These are phyloP conservation scores for Cercospora janseana DNA, from an alignment of 2,329 filamentous ascomycete genomes.

Conservation along the genomic window DNA sequence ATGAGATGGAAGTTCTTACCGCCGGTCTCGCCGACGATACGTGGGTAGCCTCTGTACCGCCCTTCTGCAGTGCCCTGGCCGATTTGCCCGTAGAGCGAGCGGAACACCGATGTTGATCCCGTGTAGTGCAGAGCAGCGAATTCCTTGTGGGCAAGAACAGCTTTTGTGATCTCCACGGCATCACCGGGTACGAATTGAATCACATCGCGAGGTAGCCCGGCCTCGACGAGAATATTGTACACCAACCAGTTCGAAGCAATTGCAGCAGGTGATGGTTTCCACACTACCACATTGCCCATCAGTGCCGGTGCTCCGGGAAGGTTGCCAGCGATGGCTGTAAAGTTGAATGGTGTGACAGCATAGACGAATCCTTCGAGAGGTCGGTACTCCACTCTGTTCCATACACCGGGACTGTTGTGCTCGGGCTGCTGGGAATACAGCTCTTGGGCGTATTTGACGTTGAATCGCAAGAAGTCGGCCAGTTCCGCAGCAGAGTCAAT, in stretches of 20 bases:
- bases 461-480: constrained; percentile 85
- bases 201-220: constrained; percentile 82
- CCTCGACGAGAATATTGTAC: constrained; percentile 86
- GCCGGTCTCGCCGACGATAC: constrained; percentile 85
- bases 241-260: constrained; percentile 89
- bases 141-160: constrained; percentile 70
- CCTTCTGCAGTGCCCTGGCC: constrained; percentile 76
- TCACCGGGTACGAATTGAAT: constrained; percentile 93
- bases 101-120: constrained; percentile 88
- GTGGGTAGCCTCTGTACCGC: constrained; percentile 79
- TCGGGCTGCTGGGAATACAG: constrained; percentile 82
- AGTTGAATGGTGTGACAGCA: constrained; percentile 93
- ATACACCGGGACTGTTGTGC: constrained; percentile 78
- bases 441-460: constrained; percentile 90
- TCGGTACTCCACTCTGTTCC: constrained; percentile 88
- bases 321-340: constrained; percentile 91
- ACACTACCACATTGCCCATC: constrained; percentile 91
- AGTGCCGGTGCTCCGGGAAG: constrained; percentile 78
- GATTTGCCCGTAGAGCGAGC: constrained; percentile 82
- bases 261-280: constrained; percentile 91
- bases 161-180: constrained; percentile 76
- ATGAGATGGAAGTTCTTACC: constrained; percentile 92
- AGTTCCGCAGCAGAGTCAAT: constrained; percentile 93
- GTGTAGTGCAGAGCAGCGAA: constrained; percentile 95
- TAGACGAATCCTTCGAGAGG: constrained; percentile 95